Base-by-base conservation (phyloP, 169 alveolate species). In the Condylostoma magnum region DNA sequence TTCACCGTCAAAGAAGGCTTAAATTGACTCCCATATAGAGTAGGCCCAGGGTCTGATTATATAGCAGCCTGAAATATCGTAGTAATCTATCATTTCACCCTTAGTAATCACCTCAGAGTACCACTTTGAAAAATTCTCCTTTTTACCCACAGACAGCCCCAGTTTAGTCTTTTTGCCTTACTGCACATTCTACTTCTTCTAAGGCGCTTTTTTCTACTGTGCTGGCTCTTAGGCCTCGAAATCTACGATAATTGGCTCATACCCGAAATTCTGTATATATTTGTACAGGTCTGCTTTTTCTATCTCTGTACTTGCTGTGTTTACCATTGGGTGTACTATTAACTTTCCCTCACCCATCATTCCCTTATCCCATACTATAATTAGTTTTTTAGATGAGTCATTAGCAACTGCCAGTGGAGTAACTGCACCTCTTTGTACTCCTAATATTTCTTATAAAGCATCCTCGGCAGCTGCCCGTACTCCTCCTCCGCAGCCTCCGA, bases 1-100 rank as follows among this genome's bases (percentile, higher is more conserved):
- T 46, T 80, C 86, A 20, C 81, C 75, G 81, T 97, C 97, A 55
- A 98, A 90, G 90, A 87, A 90, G 27, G 80, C 80, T 91, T 97
- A 97, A 43, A 98, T 95, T 65, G 76, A 78, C 83, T 98, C 99
- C 99, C 99, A 98, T 27, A 98, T 96, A 80, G 79, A 86, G 92
- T 93, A 98, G 20, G 99, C 92, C 95, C 98, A 92, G 12, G 99
- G 99, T 44, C 99, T 90, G 41, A 97, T 80, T 46, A 98, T 97
- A 87, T 98, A 98, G 76, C 99, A 98, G 12, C 99, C 99, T 22
- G 98, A 93, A 43, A 98, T 93, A 76, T 98, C 99, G 83, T 98
- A 97, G 90, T 98, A 97, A 77, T 97, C 99, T 22, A 98, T 96
- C 97, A 98, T 80, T 80, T 97, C 99, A 60, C 99, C 91, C 55